These are phyloP conservation scores for Calonectria pauciramosa DNA, from an alignment of 2,329 filamentous ascomycete genomes.

Conservation along the genomic window DNA sequence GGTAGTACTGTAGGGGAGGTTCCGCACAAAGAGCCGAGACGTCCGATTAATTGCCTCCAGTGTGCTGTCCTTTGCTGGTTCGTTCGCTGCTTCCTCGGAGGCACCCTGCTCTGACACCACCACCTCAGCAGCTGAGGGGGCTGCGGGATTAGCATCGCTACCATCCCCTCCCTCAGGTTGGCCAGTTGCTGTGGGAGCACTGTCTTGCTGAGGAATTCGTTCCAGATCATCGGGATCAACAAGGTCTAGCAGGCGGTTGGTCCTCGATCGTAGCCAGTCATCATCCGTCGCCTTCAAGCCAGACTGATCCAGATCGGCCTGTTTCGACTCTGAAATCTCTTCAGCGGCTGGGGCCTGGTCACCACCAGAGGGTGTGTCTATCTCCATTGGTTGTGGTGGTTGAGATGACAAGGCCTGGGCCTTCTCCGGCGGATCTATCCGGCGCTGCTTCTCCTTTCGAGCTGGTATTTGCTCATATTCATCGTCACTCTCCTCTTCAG, in stretches of 20 bases:
- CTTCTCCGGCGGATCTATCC: constrained; percentile 46
- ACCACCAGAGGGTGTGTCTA: constrained; percentile 28
- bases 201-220: constrained; percentile 37
- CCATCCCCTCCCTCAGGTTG: constrained; percentile 34
- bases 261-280: constrained; percentile 93
- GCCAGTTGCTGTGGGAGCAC: constrained; percentile 28
- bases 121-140: constrained; percentile 32
- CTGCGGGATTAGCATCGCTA: constrained; percentile 30
- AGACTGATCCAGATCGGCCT: constrained; percentile 40
- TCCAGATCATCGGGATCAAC: constrained; percentile 78
- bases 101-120: constrained; percentile 44
- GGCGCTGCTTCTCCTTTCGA: constrained; percentile 63
- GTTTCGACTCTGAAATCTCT: constrained; percentile 39
- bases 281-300: constrained; percentile 74
- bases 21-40: constrained; percentile 87
- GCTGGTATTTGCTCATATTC: constrained; percentile 79
- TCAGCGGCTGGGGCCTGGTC: constrained; percentile 29
- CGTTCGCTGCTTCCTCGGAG: constrained; percentile 40
- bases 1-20: constrained; percentile 84
- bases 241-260: constrained; percentile 87
- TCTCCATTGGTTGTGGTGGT: constrained; percentile 37
- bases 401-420: constrained; percentile 33
- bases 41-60: constrained; percentile 73
- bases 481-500: constrained; percentile 76
- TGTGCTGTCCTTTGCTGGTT: constrained; percentile 45